Base-by-base conservation (phyloP, 1,284 basidiomycete genomes). In the Boletus mariae region DNA sequence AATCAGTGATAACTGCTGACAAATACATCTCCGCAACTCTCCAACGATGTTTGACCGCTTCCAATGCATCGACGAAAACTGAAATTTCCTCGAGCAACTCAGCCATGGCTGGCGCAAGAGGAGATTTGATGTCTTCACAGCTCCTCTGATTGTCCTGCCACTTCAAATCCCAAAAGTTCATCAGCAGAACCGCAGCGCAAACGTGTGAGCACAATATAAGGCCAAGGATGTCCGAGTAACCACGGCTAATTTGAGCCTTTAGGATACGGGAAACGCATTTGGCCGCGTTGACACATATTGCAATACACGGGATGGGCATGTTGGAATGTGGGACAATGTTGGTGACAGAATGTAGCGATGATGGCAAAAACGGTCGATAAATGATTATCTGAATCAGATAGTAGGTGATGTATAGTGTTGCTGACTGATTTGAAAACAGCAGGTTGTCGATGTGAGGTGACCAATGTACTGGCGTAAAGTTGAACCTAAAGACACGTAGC, bases 291-390 rank as follows among this genome's bases (percentile, higher is more conserved):
- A 80, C 75, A 62, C 88, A 90, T 32, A 86, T 79, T 1, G 80
- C 77, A 28, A 87, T 73, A 25, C 85, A 81, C 4, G 81, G 80
- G 51, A 75, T 65, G 40, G 73, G 67, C 62, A 68, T 66, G 45
- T 63, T 62, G 51, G 61, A 57, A 49, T 62, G 69, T 2, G 61
- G 67, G 20, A 54, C 51, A 40, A 60, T 59, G 51, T 65, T 63
- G 34, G 47, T 53, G 28, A 47, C 59, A 23, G 62, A 59, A 45
- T 67, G 53, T 52, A 59, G 57, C 49, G 59, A 57, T 56, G 75
- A 72, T 1, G 80, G 78, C 34, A 91, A 83, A 68, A 92, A 92
- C 0, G 87, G 85, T 11, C 89, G 80, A 65, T 92, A 86, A 47
- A 92, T 79, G 55, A 89, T 75, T 62, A 92, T 90, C 60, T 80